Conservation (phyloP, 208 protist genomes). For the Acanthamoeba rhysodes region DNA sequence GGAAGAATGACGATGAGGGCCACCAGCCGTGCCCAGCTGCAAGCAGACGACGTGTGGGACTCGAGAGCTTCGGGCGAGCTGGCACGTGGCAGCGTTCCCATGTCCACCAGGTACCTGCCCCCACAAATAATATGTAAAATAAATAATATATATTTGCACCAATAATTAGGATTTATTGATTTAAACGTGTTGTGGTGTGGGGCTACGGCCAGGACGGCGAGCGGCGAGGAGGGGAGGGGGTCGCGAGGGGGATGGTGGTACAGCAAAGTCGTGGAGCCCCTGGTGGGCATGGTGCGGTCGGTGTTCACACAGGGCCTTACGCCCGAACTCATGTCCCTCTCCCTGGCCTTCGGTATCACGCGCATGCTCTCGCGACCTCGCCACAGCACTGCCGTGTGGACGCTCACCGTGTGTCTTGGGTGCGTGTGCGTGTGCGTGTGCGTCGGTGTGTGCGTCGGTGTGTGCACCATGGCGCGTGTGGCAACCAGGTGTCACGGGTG, state of each 20-base stretch:
- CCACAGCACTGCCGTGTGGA: background rate
- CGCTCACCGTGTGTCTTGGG: background rate
- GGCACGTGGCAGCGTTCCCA: background rate
- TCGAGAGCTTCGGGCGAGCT: background rate
- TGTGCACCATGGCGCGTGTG: no score
- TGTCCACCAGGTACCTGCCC: background rate
- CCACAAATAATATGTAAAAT: background rate
- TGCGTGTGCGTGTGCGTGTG: no score
- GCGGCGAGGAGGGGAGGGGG: background rate
- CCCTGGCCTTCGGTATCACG: conserved; percentile 40
- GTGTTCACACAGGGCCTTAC: conserved; percentile 66
- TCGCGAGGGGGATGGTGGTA: background rate
- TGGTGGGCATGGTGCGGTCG: conserved; percentile 29
- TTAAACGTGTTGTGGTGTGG: background rate
- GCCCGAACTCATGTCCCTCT: conserved; percentile 50
- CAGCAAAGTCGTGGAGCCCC: background rate
- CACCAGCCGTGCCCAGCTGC: conserved; percentile 12
- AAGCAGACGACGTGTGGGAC: conserved; percentile 52
- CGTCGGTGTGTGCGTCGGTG: no score
- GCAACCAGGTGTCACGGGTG: conserved; percentile 28
- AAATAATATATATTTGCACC: background rate
- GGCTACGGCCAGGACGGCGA: background rate
- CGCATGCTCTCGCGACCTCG: background rate
- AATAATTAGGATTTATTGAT: background rate
- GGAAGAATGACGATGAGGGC: conserved; percentile 42